Evolutionary conservation across 192 early-diverging fungal genomes (phyloP).

Genomic region (Linnemannia exigua): DNA sequence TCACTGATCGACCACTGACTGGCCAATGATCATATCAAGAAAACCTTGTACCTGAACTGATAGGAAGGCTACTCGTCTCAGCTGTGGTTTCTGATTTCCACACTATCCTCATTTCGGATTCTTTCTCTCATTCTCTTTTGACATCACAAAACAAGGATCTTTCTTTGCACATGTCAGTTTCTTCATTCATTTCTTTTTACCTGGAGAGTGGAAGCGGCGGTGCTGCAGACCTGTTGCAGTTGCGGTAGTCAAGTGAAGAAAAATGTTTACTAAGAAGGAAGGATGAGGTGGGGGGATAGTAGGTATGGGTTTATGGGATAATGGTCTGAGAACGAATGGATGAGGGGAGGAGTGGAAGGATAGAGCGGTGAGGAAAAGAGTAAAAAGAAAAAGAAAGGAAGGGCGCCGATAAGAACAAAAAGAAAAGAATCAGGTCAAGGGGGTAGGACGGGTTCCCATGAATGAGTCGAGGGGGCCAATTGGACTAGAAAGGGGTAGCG

Average conservation of each 20-base stretch:
- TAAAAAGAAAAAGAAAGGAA: background rate
- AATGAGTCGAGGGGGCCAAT: background rate
- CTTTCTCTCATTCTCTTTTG: too few species aligned
- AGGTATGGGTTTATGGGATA: background rate
- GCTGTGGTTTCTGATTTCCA: too few species aligned
- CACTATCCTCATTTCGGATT: background rate
- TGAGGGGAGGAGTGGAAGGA: background rate
- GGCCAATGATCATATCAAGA: too few species aligned
- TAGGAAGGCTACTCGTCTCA: too few species aligned
- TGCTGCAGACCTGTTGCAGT: too few species aligned
- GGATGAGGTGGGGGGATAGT: background rate
- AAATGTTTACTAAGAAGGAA: background rate
- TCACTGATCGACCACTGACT: too few species aligned
- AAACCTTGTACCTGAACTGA: too few species aligned
- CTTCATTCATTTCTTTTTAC: too few species aligned
- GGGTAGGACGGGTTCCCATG: constrained; percentile 11
- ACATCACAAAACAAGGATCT: too few species aligned
- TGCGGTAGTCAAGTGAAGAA: too few species aligned
- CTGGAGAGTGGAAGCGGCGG: too few species aligned
- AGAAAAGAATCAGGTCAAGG: background rate
- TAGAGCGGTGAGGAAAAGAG: background rate
- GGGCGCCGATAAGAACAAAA: background rate
- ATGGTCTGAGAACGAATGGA: background rate
- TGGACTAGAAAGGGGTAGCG: background rate
- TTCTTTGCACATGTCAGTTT: too few species aligned